Percentiles rank a stretch among this genome's conserved stretches.
Conservation (phyloP, 306 rosid species). For the Calophaca sinica region DNA sequence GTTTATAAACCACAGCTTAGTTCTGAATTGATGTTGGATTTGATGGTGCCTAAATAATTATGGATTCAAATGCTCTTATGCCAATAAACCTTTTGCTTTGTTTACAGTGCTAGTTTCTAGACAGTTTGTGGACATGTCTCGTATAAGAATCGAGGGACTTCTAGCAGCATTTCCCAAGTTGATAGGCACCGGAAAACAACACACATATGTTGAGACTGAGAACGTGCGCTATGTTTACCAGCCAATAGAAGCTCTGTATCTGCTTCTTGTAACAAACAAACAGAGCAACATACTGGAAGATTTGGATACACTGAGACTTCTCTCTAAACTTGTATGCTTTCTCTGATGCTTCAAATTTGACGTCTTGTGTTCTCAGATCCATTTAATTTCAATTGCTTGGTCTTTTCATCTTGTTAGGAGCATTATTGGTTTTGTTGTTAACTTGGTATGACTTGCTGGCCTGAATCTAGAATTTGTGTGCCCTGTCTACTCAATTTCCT, state of each 20-base stretch:
- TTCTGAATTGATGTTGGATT: constrained; percentile 11
- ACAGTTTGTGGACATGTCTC: constrained; percentile 91
- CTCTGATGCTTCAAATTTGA: constrained; percentile 36
- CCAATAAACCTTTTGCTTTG: constrained; percentile 2
- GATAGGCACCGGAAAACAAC: constrained; percentile 92
- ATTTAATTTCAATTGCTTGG: constrained; percentile 33
- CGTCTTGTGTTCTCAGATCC: constrained; percentile 14
- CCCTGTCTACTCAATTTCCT: background rate
- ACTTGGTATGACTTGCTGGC: constrained; percentile 11
- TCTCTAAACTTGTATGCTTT: constrained; percentile 96
- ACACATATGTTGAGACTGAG: constrained; percentile 90
- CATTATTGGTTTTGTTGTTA: constrained; percentile 27
- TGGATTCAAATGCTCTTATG: constrained; percentile 8
- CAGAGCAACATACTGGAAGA: constrained; percentile 97
- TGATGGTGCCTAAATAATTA: constrained; percentile 5
- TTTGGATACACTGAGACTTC: constrained; percentile 88
- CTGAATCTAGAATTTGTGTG: constrained; percentile 34
- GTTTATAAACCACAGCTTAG: background rate
- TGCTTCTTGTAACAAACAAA: constrained; percentile 96
- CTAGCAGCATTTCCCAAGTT: constrained; percentile 95
- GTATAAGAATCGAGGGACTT: constrained; percentile 93
- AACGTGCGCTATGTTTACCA: constrained; percentile 95
- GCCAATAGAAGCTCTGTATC: constrained; percentile 89
- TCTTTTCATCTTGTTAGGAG: constrained; percentile 18
- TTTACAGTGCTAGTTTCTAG: constrained; percentile 86